Evolutionary conservation across 2,329 filamentous ascomycete species (phyloP).

Genomic region (Colletotrichum lupini): DNA sequence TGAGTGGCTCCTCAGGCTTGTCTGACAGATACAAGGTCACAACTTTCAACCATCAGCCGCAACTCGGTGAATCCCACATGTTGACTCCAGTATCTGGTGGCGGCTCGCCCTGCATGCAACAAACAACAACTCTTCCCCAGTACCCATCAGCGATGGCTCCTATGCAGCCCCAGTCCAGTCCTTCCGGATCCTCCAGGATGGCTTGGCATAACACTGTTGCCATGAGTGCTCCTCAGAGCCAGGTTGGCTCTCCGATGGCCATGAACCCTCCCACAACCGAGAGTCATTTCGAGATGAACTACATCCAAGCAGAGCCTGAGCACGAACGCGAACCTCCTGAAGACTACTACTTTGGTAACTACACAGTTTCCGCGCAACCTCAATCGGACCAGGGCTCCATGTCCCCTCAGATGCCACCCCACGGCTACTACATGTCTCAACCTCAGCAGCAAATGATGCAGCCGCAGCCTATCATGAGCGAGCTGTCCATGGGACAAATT

Average conservation of each 20-base stretch:
- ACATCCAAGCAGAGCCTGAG: slow-evolving; percentile 49
- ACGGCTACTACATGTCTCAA: slow-evolving; percentile 2
- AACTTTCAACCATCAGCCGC: slow-evolving; percentile 43
- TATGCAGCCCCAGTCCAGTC: slow-evolving; percentile 57
- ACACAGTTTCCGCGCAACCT: slow-evolving; percentile 44
- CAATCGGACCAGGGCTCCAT: slow-evolving; percentile 26
- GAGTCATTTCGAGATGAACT: slow-evolving; percentile 50
- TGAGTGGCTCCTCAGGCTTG: not conserved
- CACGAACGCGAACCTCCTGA: slow-evolving; percentile 50
- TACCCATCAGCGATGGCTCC: slow-evolving; percentile 52
- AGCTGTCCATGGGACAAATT: slow-evolving; percentile 17
- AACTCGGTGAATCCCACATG: slow-evolving; percentile 54
- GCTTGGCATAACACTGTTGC: slow-evolving; percentile 57
- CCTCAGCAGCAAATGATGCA: not conserved
- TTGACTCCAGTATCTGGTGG: slow-evolving; percentile 63
- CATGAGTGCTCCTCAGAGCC: slow-evolving; percentile 53
- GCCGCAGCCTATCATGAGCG: slow-evolving; percentile 9
- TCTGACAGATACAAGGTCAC: slow-evolving; percentile 39
- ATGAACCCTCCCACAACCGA: slow-evolving; percentile 49
- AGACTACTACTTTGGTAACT: slow-evolving; percentile 48
- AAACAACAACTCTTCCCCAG: slow-evolving; percentile 52
- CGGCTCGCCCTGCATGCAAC: slow-evolving; percentile 59
- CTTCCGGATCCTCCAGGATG: slow-evolving; percentile 59
- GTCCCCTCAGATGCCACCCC: slow-evolving; percentile 9
- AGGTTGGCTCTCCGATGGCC: slow-evolving; percentile 58